Evolutionary conservation across 192 early-diverging fungal species (phyloP), one percentile per base, ranked within the genome.

Genomic region (Linnemannia zychae): DNA sequence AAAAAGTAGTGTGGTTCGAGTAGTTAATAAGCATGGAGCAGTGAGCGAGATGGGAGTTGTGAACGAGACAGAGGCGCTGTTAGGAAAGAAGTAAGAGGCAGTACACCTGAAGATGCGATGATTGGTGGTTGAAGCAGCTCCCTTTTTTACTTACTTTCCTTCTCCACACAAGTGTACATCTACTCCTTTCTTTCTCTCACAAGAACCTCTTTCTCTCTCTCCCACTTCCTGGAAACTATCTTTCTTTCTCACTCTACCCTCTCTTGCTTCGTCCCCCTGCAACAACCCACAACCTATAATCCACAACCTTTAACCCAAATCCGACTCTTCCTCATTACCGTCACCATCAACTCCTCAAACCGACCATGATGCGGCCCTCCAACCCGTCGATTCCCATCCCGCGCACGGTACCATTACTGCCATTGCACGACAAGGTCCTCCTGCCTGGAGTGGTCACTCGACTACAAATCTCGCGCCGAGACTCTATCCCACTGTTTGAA

Each of bases 401-500:
- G 7, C 86, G 87, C n/a, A 74, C 79, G 3, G 67, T 92, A 22
- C 88, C 90, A 31, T 63, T 92, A 20, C 69, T 92, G n/a, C 87
- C 89, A 15, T 78, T 92, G 60, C 82, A 87, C 46, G 89, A 90
- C 70, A 91, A 89, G 67, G 91, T 94, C 15, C 87, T 96, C 18
- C 84, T 95, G 7, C 95, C 95, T 16, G 91, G 91, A 15, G 87
- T 93, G 11, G 91, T 94, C 16, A 81, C 92, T 44, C 89, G 92
- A 4, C 76, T 92, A n/a, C 90, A 89, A 67, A 90, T 95, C 52
- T 86, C 85, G 20, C 86, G 93, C 20, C 87, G 86, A 65, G 90
- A 94, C 24, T 89, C 92, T 20, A 87, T 87, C 31, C 81, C 84
- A 16, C 81, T 95, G 13, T 91, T 92, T 28, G 87, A 86, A 79